Base-by-base conservation (phyloP, 805 yeast genomes). In the Saccharomycopsis babjevae region DNA sequence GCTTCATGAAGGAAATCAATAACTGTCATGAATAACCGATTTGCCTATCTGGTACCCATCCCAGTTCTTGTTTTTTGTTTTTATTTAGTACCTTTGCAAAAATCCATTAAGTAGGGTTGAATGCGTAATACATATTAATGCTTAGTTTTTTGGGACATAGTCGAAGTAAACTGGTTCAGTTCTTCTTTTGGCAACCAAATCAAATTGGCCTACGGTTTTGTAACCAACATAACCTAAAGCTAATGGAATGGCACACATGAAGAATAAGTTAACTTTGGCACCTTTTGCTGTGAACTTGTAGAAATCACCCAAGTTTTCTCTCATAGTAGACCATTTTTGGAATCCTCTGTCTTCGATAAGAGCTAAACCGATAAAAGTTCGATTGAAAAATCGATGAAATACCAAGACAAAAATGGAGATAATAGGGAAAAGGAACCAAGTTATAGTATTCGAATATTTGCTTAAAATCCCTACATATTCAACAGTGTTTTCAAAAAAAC, bases 181-280 rank as follows among this genome's bases (percentile, higher is more conserved):
- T 64, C 66, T 64, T 43, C 59, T 54, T 34, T 20, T 50, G 18
- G 55, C 62, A 25, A 20, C n/a, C 18, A 60, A 56, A n/a, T 54
- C 40, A 20, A n/a, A 54, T 11, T 50, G 36, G 42, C 63, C 73
- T 63, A 69, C 70, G 20, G 70, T 67, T 55, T 66, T 61, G 65
- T 71, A 72, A 56, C 72, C 68, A 30, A 68, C 57, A 65, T 72
- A 73, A 36, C 73, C 73, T 40, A 73, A 60, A 13, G 68, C 71
- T 36, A 70, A 66, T 54, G 76, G 76, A 50, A 73, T 64, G 57
- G 68, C 59, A 32, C 71, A 74, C 63, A 62, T 59, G 40, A 60
- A 61, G n/a, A 64, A 25, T 20, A 64, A n/a, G 22, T 62, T 62
- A 15, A 56, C 57, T 32, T 43, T 59, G 18, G 63, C 64, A 11